Conservation (phyloP, 1,284 basidiomycete species). For the Fistulinella cinereoalba region DNA sequence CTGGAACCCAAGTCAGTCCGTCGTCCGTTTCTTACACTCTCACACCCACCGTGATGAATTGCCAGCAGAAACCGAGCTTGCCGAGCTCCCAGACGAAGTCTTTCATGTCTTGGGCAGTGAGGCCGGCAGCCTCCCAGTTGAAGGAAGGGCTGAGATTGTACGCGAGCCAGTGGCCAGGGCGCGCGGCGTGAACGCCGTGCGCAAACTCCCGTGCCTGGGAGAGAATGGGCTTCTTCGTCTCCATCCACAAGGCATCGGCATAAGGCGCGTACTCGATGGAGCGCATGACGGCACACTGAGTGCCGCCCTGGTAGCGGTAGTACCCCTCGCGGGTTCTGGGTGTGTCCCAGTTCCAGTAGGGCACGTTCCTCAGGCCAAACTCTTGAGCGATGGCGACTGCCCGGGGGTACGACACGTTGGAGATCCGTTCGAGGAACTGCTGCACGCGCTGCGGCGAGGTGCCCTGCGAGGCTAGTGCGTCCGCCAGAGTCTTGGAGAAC, state of each 20-base stretch:
- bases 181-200: constrained; percentile 76
- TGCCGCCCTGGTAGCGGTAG: constrained; percentile 97
- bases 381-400: constrained; percentile 80
- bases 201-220: constrained; percentile 93
- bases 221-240: constrained; percentile 96
- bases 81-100: constrained; percentile 91
- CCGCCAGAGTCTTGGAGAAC: constrained; percentile 74
- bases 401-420: constrained; percentile 64
- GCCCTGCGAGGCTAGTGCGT: constrained; percentile 70
- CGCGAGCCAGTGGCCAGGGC: constrained; percentile 88
- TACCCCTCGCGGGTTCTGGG: constrained; percentile 94
- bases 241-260: constrained; percentile 94
- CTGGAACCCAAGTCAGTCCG: constrained; percentile 39
- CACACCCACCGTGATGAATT: constrained; percentile 89
- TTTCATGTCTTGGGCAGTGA: constrained; percentile 84
- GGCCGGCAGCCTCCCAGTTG: constrained; percentile 91
- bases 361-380: constrained; percentile 71
- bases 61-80: constrained; percentile 94
- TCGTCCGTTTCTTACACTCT: not conserved
- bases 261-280: constrained; percentile 92
- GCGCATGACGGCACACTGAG: constrained; percentile 91
- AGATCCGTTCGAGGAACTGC: constrained; percentile 60
- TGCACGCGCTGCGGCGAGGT: constrained; percentile 45
- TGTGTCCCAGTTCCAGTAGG: constrained; percentile 92
- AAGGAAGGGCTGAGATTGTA: constrained; percentile 94